These are phyloP conservation scores for Stagonosporopsis cucurbitacearum DNA, from an alignment of 2,329 filamentous ascomycete genomes.

Conservation along the genomic window DNA sequence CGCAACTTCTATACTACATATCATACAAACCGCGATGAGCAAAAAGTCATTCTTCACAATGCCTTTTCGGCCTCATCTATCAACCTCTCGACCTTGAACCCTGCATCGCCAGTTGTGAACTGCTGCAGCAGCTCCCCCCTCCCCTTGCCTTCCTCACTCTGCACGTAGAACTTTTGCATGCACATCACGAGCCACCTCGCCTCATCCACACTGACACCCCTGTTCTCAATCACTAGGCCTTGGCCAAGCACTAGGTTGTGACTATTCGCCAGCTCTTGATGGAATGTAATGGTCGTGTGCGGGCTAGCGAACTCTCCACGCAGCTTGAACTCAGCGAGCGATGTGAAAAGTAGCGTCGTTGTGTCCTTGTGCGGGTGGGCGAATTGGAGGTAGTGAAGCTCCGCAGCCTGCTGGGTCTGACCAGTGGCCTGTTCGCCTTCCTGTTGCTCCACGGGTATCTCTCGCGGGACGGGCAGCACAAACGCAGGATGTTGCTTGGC, in stretches of 20 bases:
- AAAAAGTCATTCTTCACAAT: slow-evolving; percentile 23
- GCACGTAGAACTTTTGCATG: slow-evolving; percentile 87
- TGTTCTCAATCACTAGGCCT: slow-evolving; percentile 76
- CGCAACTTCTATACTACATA: slow-evolving; percentile 4
- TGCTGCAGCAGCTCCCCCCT: slow-evolving; percentile 71
- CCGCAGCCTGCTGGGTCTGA: slow-evolving; percentile 67
- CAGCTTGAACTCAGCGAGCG: slow-evolving; percentile 90
- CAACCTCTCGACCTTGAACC: slow-evolving; percentile 83
- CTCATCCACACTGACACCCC: slow-evolving; percentile 78
- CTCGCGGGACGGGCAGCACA: slow-evolving; percentile 82
- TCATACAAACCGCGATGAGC: background rate
- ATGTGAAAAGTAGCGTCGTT: slow-evolving; percentile 80
- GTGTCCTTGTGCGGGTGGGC: slow-evolving; percentile 75
- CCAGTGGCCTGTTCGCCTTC: slow-evolving; percentile 12
- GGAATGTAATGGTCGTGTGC: slow-evolving; percentile 93
- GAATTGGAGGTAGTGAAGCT: slow-evolving; percentile 98
- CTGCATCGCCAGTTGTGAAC: slow-evolving; percentile 79
- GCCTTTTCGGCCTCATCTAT: slow-evolving; percentile 89
- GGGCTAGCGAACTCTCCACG: slow-evolving; percentile 88
- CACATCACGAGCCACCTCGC: slow-evolving; percentile 92
- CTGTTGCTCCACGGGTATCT: slow-evolving; percentile 40
- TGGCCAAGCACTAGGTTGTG: slow-evolving; percentile 87
- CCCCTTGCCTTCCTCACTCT: slow-evolving; percentile 62
- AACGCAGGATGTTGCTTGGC: slow-evolving; percentile 84
- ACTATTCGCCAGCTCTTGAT: slow-evolving; percentile 76